A percentile compares a stretch with the other conserved stretches of the same genome.
Conservation (phyloP, 2,329 filamentous ascomycete genomes). For the Colletotrichum sp. region DNA sequence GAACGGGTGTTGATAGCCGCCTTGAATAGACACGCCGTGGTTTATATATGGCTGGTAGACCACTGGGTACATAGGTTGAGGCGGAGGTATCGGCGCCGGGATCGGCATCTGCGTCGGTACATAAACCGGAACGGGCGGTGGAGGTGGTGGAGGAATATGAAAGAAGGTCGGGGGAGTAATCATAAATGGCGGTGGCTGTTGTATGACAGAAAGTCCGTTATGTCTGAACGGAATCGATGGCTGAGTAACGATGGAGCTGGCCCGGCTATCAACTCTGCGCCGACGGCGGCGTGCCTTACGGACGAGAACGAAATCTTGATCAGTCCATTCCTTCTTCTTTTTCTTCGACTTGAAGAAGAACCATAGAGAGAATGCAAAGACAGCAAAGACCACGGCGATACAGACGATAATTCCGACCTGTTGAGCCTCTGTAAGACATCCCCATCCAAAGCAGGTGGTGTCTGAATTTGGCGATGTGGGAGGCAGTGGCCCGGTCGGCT, state of each 20-base stretch:
- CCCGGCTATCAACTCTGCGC: background rate
- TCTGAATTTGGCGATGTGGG: background rate
- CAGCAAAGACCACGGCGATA: conserved; percentile 30
- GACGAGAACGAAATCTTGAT: conserved; percentile 8
- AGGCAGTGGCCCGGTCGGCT: background rate
- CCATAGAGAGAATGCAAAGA: conserved; percentile 35
- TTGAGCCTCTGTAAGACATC: conserved; percentile 40
- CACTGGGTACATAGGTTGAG: conserved; percentile 23
- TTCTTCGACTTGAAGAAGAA: conserved; percentile 30
- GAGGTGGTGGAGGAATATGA: conserved; percentile 1
- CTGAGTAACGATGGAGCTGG: background rate
- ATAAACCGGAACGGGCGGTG: background rate
- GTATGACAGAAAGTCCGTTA: background rate
- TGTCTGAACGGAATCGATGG: conserved; percentile 8
- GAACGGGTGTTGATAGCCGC: background rate
- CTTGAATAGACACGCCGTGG: background rate
- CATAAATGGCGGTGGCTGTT: background rate
- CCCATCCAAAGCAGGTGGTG: conserved; percentile 37
- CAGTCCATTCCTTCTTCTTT: conserved; percentile 2
- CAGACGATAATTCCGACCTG: conserved; percentile 46
- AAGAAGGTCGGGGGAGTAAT: background rate
- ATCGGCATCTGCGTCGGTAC: background rate
- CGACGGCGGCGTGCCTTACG: background rate
- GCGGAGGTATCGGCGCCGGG: background rate
- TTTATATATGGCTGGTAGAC: conserved; percentile 15